These are phyloP conservation scores for Saccharomycopsis fodiens DNA, from an alignment of 805 yeast genomes.

Conservation along the genomic window DNA sequence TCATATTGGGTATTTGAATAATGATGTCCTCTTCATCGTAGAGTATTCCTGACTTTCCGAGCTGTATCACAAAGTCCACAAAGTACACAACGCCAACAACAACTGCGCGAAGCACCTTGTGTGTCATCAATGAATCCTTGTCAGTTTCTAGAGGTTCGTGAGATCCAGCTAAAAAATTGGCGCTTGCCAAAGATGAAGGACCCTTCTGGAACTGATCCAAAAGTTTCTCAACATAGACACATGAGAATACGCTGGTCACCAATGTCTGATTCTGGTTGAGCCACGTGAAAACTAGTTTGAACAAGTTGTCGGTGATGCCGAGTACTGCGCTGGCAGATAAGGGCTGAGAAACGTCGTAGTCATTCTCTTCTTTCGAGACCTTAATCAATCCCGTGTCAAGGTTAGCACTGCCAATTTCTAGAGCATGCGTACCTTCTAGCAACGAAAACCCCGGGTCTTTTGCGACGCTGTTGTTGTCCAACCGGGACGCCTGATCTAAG, in stretches of 20 bases:
- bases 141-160: not conserved
- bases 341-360: conserved; percentile 4
- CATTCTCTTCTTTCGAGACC: conserved; percentile 35
- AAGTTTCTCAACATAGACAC: conserved; percentile 61
- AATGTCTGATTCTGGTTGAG: conserved; percentile 56
- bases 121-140: conserved; percentile 29
- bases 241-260: conserved; percentile 70
- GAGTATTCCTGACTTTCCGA: conserved; percentile 50
- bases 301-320: conserved; percentile 45
- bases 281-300: conserved; percentile 62
- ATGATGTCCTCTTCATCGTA: conserved; percentile 73
- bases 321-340: conserved; percentile 33
- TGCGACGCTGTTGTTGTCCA: conserved; percentile 49
- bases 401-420: conserved; percentile 64
- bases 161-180: conserved; percentile 12
- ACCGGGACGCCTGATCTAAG: conserved; percentile 30
- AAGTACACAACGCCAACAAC: conserved; percentile 47
- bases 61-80: conserved; percentile 38
- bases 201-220: conserved; percentile 33
- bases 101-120: conserved; percentile 43
- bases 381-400: conserved; percentile 73
- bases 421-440: conserved; percentile 80
- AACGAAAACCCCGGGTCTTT: conserved; percentile 56
- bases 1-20: conserved; percentile 52
- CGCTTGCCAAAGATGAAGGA: conserved; percentile 15